Evolutionary conservation across 2,329 filamentous ascomycete species (phyloP).

Genomic region (Lachnellula suecica): DNA sequence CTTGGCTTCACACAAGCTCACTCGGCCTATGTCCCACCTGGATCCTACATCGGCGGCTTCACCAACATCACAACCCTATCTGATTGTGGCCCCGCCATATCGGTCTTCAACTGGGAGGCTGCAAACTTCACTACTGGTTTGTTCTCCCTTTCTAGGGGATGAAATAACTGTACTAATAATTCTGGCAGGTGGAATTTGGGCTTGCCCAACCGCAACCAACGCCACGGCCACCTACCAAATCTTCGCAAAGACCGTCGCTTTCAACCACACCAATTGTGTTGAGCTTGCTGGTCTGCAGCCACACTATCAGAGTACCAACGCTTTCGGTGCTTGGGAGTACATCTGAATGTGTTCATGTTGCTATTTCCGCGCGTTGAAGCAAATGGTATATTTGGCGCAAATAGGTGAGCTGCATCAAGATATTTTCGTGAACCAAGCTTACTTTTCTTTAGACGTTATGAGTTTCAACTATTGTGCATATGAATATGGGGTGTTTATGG

Average conservation of each 20-base stretch:
- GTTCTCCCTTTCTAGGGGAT: background rate
- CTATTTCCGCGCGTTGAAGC: background rate
- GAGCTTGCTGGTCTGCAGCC: constrained; percentile 33
- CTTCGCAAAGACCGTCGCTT: constrained; percentile 28
- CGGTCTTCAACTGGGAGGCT: background rate
- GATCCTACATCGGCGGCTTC: constrained; percentile 52
- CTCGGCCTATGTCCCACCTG: constrained; percentile 49
- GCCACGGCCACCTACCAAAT: constrained; percentile 27
- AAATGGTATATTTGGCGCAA: background rate
- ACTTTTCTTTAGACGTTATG: too few relatives aligned
- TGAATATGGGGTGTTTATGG: too few relatives aligned
- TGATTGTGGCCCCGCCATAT: background rate
- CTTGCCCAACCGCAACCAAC: constrained; percentile 16
- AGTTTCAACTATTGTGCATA: too few relatives aligned
- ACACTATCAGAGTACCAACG: constrained; percentile 18
- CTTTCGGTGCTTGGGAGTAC: constrained; percentile 5
- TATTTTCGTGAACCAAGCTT: too few relatives aligned
- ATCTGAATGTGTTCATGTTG: background rate
- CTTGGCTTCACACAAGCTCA: constrained; percentile 57
- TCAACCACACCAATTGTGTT: constrained; percentile 34
- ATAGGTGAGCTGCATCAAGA: too few relatives aligned
- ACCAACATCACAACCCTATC: constrained; percentile 26
- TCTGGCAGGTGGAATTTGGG: constrained; percentile 28
- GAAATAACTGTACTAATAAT: background rate
- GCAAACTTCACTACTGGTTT: background rate